A percentile compares a stretch with the other conserved stretches of the same genome.
Conservation (phyloP, 306 rosid species). For the Styphnolobium japonicum region DNA sequence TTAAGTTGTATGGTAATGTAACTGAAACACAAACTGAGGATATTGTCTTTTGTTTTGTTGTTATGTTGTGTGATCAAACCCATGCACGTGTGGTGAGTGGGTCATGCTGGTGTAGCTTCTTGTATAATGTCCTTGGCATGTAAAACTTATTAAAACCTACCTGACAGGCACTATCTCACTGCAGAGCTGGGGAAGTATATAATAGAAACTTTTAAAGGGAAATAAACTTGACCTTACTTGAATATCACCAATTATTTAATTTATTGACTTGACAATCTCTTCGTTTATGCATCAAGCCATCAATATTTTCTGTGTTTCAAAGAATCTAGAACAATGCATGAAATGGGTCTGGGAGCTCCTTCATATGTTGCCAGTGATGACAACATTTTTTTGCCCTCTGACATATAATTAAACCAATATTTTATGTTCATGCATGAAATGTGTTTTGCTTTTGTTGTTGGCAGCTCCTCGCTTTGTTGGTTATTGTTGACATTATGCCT, state of each 20-base stretch:
- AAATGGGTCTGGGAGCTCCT: background rate
- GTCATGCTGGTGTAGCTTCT: background rate
- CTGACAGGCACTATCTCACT: background rate
- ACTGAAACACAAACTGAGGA: too few relatives aligned
- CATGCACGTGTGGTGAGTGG: background rate
- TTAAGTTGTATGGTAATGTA: too few relatives aligned
- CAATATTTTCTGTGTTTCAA: background rate
- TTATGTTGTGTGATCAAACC: too few relatives aligned
- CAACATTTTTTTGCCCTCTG: background rate
- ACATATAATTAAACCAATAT: background rate
- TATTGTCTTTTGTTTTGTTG: too few relatives aligned
- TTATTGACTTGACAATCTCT: background rate
- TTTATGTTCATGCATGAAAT: background rate
- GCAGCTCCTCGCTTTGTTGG: background rate
- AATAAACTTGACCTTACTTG: background rate
- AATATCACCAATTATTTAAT: background rate
- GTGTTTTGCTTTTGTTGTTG: background rate
- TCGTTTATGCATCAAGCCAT: background rate
- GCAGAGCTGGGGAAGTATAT: background rate
- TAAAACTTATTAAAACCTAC: background rate
- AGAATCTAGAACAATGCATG: background rate
- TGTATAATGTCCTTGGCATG: background rate
- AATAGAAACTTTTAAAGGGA: background rate
- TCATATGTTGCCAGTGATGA: background rate
- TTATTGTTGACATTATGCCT: conserved; percentile 3